Evolutionary conservation across 805 yeast species (phyloP).

Genomic region (Kodamaea hsintzibuensis): DNA sequence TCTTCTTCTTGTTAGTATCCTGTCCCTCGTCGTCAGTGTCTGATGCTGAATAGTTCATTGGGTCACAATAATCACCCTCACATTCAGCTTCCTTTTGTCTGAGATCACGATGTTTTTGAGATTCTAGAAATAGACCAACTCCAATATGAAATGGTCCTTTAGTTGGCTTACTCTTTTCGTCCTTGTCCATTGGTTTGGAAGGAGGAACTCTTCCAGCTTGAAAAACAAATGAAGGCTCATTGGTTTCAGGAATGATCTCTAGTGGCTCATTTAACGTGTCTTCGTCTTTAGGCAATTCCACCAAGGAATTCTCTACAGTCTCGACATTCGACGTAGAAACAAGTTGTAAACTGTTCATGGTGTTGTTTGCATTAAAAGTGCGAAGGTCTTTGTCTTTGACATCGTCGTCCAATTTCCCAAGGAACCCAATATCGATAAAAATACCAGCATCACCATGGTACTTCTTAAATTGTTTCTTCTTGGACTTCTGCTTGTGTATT

Average conservation of each 20-base stretch:
- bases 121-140: slow-evolving; percentile 9
- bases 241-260: not conserved
- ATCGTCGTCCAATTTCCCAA: not conserved
- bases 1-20: not conserved
- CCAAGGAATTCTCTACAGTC: too few relatives aligned
- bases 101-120: slow-evolving; percentile 5
- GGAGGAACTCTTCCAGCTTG: not conserved
- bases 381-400: not conserved
- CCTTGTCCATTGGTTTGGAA: slow-evolving; percentile 1
- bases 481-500: slow-evolving; percentile 9
- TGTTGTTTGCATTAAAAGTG: not conserved
- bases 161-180: not conserved
- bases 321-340: not conserved
- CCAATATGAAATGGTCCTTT: slow-evolving; percentile 6
- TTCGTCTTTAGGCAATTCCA: too few relatives aligned
- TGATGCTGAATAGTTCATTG: not conserved
- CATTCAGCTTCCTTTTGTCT: slow-evolving; percentile 4
- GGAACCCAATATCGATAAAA: slow-evolving; percentile 10
- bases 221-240: not conserved
- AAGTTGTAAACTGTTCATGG: not conserved
- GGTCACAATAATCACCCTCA: slow-evolving; percentile 7
- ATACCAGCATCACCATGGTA: slow-evolving; percentile 11
- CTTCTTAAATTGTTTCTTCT: slow-evolving; percentile 6
- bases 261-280: too few relatives aligned
- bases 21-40: not conserved